Evolutionary conservation across 2,329 filamentous ascomycete genomes (phyloP).

Genomic region (Aspergillus quadricinctus): DNA sequence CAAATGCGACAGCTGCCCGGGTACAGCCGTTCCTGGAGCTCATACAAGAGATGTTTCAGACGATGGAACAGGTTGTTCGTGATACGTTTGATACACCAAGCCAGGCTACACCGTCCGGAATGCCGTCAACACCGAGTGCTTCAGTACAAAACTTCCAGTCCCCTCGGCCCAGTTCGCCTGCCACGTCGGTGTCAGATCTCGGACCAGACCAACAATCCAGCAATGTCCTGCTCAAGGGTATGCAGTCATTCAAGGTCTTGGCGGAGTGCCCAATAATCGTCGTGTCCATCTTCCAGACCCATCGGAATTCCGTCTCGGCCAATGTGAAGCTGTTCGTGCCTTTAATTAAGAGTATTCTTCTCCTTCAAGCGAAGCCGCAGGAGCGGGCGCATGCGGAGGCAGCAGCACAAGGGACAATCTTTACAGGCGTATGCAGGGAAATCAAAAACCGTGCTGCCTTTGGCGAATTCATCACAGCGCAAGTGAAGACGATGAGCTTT

Average conservation of each 20-base stretch:
- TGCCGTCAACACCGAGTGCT: conserved; percentile 50
- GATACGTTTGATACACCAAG: conserved; percentile 85
- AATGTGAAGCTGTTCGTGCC: conserved; percentile 93
- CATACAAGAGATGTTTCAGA: conserved; percentile 92
- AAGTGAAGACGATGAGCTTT: conserved; percentile 99
- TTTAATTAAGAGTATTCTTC: conserved; percentile 83
- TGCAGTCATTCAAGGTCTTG: conserved; percentile 98
- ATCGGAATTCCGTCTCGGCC: conserved; percentile 69
- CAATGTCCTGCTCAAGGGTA: conserved; percentile 79
- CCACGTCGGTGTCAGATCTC: conserved; percentile 73
- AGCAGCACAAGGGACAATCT: conserved; percentile 70
- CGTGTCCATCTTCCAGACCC: conserved; percentile 94
- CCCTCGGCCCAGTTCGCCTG: conserved; percentile 83
- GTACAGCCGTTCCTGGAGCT: conserved; percentile 87
- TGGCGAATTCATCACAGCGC: conserved; percentile 94
- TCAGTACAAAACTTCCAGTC: conserved; percentile 70
- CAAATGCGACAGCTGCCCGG: conserved; percentile 72
- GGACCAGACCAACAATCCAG: conserved; percentile 77
- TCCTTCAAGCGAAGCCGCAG: conserved; percentile 87
- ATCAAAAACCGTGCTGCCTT: conserved; percentile 94
- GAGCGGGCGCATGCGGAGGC: conserved; percentile 87
- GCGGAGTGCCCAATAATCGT: conserved; percentile 98
- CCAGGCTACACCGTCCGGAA: conserved; percentile 48
- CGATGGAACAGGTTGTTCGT: conserved; percentile 89
- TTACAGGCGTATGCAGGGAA: conserved; percentile 86